Base-by-base conservation (phyloP, 176 grass and related monocot genomes). In the Guadua angustifolia region DNA sequence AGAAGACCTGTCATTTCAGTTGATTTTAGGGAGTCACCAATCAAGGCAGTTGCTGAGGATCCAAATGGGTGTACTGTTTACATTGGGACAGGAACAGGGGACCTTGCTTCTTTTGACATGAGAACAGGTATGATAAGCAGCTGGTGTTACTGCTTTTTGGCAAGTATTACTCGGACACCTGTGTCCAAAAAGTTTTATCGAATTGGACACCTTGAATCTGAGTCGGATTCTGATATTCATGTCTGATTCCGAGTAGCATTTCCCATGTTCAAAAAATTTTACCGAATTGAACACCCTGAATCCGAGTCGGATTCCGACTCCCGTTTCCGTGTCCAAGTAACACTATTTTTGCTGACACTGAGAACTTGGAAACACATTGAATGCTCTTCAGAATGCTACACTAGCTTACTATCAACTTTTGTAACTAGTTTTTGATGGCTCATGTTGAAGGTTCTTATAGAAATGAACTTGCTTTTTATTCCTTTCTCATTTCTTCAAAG, bases 101-200 rank as follows among this genome's bases (percentile, higher is more conserved):
- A 99, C 52, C 91, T 99, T 36, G 93, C 91, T 79, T 96, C 91
- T 38, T 96, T 92, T 86, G 97, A 99, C 68, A 94, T 98, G 83
- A 92, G 93, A 88, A 96, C 91, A 75, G 97, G 97, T 98, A 89
- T 50, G 16, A 16, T 75, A 77, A 70, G 29, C 16, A 75, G 17
- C 21, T 36, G 10, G 3, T 55, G 21, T 55, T 44, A 38, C 24
- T 77, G 47, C 14, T 15, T 53, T 72, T 29, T 29, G 29, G 29
- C 29, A 29, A 36, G 35, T 36, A 2, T 36, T 36, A 36, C 35
- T 2, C 35, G 2, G 35, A 36, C 35, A 36, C 35, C 35, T 2
- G 4, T 36, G 4, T 36, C 35, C 4, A 36, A 36, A 36, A 36
- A 36, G 4, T 36, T 4, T 36, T 36, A 4, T 2, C 35, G 35